Evolutionary conservation across 331 rosid genomes (phyloP).

Genomic region (Malus hybrid): DNA sequence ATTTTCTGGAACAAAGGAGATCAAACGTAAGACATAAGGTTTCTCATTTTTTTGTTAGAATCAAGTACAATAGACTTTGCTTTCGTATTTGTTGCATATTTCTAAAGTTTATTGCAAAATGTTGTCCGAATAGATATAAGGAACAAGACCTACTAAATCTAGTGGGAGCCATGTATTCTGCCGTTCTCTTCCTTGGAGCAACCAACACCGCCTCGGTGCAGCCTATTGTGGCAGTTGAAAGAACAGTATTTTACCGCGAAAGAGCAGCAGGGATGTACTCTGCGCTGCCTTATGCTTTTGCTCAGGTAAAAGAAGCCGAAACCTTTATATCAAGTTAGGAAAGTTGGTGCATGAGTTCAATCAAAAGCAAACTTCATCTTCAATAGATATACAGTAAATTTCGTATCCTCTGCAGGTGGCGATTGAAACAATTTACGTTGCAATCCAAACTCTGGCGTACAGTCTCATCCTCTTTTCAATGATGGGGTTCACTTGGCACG

Average conservation of each 20-base stretch:
- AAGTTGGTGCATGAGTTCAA: background rate
- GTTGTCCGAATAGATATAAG: constrained; percentile 22
- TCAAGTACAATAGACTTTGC: background rate
- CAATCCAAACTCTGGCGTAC: constrained; percentile 36
- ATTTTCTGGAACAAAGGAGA: constrained; percentile 53
- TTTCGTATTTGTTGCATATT: background rate
- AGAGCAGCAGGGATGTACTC: constrained; percentile 66
- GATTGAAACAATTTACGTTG: constrained; percentile 44
- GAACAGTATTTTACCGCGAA: constrained; percentile 62
- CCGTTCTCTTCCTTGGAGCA: constrained; percentile 47
- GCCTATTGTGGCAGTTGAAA: constrained; percentile 51
- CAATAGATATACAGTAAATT: too few relatives aligned
- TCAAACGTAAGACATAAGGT: constrained; percentile 23
- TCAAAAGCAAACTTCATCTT: background rate
- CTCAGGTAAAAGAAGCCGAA: constrained; percentile 36
- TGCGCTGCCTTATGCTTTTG: constrained; percentile 52
- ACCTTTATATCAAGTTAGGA: background rate
- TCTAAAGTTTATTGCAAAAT: background rate
- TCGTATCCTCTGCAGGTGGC: constrained; percentile 38
- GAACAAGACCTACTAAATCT: constrained; percentile 53
- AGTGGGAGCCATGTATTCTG: constrained; percentile 39
- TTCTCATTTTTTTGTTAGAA: background rate
- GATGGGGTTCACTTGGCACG: constrained; percentile 52
- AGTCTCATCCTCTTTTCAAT: constrained; percentile 45
- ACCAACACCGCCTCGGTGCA: constrained; percentile 32